Base-by-base conservation (phyloP, 2,329 filamentous ascomycete genomes). In the Blastomyces gilchristii region DNA sequence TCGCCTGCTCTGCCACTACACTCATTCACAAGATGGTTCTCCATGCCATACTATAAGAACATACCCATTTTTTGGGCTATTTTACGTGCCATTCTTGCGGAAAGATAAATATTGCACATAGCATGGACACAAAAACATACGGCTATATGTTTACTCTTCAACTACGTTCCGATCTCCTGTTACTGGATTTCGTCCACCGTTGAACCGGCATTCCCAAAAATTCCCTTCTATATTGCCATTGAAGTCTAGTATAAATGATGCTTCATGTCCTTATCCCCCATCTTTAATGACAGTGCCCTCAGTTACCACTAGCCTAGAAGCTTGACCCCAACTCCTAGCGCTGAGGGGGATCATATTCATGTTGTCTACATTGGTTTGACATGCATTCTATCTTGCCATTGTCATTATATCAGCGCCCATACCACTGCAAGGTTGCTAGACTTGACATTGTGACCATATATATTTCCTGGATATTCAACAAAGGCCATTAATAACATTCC, bases 191-290 rank as follows among this genome's bases (percentile, higher is more conserved):
- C 9, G n/a, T 39, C 28, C 53, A 12, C 22, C 2, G 25, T 22
- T 43, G n/a, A 43, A 43, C 34, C 6, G 28, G 53, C 18, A 2
- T 43, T 28, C n/a, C 54, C 9, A 16, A 41, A 57, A 57, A 28
- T 25, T 16, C 11, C 12, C 3, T 11, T 57, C 43, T 50, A 47
- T 60, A 50, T 39, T 60, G 41, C 58, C 58, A 34, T 47, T 49
- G 43, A 60, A 43, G 58, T 50, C n/a, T 60, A 60, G 37, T 60
- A 50, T 50, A 50, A 49, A 37, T 1, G 9, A 60, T 60, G 47
- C 12, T 22, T 25, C 16, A 18, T n/a, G 16, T 54, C 28, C 9
- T 57, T 57, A n/a, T 57, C 37, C 18, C 12, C 2, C 16, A 5
- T 37, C 9, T 11, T 37, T 37, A 11, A 37, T n/a, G 22, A 22